These are phyloP conservation scores for Saprolegnia diclina DNA, from an alignment of 352 stramenopile genomes.

Conservation along the genomic window DNA sequence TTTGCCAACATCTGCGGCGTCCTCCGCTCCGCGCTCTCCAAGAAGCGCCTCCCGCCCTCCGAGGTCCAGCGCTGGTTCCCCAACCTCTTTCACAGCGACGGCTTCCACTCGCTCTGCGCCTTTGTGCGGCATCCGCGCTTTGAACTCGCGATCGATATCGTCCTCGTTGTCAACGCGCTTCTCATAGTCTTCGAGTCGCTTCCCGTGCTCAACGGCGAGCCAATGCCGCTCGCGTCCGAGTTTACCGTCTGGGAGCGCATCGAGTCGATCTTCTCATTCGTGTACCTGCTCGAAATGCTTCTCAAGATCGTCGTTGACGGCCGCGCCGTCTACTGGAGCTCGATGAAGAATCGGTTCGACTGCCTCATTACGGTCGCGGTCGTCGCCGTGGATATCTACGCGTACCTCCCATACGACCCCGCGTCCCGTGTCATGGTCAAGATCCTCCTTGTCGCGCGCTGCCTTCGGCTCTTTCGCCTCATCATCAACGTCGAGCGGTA, in stretches of 20 bases:
- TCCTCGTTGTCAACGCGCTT: conserved; percentile 31
- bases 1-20: conserved; percentile 27
- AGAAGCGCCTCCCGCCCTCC: not conserved
- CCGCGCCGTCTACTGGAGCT: conserved; percentile 48
- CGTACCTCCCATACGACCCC: conserved; percentile 31
- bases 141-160: conserved; percentile 28
- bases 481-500: conserved; percentile 27
- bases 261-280: conserved; percentile 42
- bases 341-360: conserved; percentile 82
- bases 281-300: conserved; percentile 76
- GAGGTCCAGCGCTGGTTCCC: conserved; percentile 18
- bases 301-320: conserved; percentile 69
- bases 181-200: conserved; percentile 28
- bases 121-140: conserved; percentile 27
- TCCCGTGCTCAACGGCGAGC: conserved; percentile 16
- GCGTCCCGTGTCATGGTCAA: conserved; percentile 46
- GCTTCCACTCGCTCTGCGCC: not conserved
- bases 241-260: conserved; percentile 24
- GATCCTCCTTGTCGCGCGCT: conserved; percentile 50
- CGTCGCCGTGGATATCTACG: conserved; percentile 46
- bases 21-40: conserved; percentile 14
- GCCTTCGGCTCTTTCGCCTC: conserved; percentile 34
- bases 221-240: conserved; percentile 10
- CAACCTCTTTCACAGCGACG: not conserved
- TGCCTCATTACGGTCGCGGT: conserved; percentile 67